These are phyloP conservation scores for Eucalyptus paniculata DNA, from an alignment of 345 rosid genomes.

Conservation along the genomic window DNA sequence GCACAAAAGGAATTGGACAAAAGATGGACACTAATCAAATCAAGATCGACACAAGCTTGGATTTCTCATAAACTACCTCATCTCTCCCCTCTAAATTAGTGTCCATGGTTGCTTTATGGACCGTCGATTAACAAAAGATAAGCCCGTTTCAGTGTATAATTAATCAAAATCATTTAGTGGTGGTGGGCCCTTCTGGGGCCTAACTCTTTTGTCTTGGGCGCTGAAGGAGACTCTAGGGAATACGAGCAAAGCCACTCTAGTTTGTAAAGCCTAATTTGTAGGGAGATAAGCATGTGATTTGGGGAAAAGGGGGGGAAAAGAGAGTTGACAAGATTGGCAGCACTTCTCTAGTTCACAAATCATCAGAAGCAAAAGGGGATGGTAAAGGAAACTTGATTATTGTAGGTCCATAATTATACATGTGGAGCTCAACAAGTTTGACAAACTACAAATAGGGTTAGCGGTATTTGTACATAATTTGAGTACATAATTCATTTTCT, in stretches of 20 bases:
- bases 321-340: neutral
- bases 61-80: neutral
- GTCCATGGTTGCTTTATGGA: neutral
- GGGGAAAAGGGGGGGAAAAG: neutral
- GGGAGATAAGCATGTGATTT: neutral
- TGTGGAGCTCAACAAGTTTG: neutral
- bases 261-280: neutral
- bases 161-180: neutral
- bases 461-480: too few relatives aligned
- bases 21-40: neutral
- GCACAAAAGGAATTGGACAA: neutral
- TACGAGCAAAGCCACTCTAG: neutral
- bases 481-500: too few relatives aligned
- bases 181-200: conserved; percentile 14
- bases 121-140: neutral
- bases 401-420: neutral
- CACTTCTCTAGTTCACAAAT: neutral
- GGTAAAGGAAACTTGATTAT: neutral
- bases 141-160: neutral
- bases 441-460: neutral
- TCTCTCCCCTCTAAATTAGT: neutral
- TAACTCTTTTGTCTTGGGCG: conserved; percentile 1
- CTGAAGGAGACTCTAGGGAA: neutral
- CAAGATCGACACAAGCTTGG: neutral
- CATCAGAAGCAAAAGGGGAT: neutral